Percentiles rank a stretch among this genome's conserved stretches.
phyloP scores from a whole-genome alignment of 441 rosid species.

The Viola pubescens region DNA sequence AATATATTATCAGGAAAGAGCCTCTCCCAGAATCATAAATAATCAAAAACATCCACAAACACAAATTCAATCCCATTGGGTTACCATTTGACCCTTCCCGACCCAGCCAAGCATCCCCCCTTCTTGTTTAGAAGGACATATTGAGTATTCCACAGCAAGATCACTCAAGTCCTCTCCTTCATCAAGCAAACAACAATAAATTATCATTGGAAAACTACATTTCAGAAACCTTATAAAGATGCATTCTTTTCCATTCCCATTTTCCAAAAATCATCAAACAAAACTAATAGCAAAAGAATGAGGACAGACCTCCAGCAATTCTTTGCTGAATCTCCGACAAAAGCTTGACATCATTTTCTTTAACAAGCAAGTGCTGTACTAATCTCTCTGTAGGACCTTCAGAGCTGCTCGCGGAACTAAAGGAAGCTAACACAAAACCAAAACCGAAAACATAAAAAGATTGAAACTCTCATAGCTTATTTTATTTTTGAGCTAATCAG shows the following conservation, averaged over 20 bases:
- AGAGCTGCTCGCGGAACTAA: conserved; percentile 36
- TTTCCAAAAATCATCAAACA: neutral
- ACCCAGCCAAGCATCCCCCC: conserved; percentile 97
- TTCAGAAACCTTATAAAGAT: neutral
- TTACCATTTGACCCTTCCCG: conserved; percentile 74
- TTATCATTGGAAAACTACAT: neutral
- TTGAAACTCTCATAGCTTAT: neutral
- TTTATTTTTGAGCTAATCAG: neutral
- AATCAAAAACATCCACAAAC: neutral
- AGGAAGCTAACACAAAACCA: conserved; percentile 32
- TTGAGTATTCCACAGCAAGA: conserved; percentile 68
- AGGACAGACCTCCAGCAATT: conserved; percentile 42
- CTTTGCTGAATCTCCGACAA: conserved; percentile 50
- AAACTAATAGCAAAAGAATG: neutral
- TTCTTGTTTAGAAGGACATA: conserved; percentile 70
- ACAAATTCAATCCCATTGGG: neutral
- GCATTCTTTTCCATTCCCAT: neutral
- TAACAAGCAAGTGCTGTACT: conserved; percentile 80
- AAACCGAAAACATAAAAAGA: conserved; percentile 7
- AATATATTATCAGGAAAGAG: too few relatives aligned
- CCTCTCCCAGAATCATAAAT: too few relatives aligned
- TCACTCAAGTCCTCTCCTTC: conserved; percentile 87
- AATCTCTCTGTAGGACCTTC: conserved; percentile 48
- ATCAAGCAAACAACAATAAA: conserved; percentile 12
- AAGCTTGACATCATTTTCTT: conserved; percentile 55